phyloP scores from a whole-genome alignment of 139 green algal species.

The Micromonas pusilla region DNA sequence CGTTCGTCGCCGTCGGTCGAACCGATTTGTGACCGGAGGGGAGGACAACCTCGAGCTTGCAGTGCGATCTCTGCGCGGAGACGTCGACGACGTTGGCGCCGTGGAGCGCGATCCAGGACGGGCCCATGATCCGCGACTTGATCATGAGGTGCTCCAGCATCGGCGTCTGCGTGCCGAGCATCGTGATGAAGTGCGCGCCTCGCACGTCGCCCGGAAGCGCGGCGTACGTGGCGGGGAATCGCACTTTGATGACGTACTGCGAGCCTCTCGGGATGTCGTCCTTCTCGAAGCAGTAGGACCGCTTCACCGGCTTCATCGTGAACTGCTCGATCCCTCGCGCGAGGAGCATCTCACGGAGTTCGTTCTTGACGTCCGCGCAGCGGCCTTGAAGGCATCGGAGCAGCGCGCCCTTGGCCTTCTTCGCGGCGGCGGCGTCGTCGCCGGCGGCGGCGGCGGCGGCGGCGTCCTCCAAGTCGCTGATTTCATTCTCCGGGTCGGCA shows the following conservation, averaged over 20 bases:
- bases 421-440: slow-evolving; percentile 33
- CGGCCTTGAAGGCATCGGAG: slow-evolving; percentile 19
- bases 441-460: neutral
- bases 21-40: slow-evolving; percentile 37
- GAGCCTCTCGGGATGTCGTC: slow-evolving; percentile 57
- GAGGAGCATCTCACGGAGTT: slow-evolving; percentile 48
- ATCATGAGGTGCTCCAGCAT: slow-evolving; percentile 79
- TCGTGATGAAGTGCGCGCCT: slow-evolving; percentile 53
- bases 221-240: slow-evolving; percentile 43
- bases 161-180: slow-evolving; percentile 63
- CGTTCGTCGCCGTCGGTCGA: slow-evolving; percentile 16
- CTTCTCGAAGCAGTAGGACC: slow-evolving; percentile 90
- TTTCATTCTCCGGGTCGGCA: slow-evolving; percentile 43
- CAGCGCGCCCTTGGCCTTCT: slow-evolving; percentile 38
- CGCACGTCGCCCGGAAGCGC: slow-evolving; percentile 55
- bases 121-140: slow-evolving; percentile 87
- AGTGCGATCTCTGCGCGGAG: slow-evolving; percentile 75
- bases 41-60: slow-evolving; percentile 78
- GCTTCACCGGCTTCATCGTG: slow-evolving; percentile 76
- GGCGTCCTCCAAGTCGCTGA: slow-evolving; percentile 31
- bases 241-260: slow-evolving; percentile 90
- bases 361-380: slow-evolving; percentile 30
- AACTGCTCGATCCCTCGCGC: slow-evolving; percentile 55
- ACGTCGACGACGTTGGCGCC: slow-evolving; percentile 40
- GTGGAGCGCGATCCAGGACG: slow-evolving; percentile 70